These are phyloP conservation scores for Septoria petroselini DNA, from an alignment of 2,329 filamentous ascomycete genomes.

Conservation along the genomic window DNA sequence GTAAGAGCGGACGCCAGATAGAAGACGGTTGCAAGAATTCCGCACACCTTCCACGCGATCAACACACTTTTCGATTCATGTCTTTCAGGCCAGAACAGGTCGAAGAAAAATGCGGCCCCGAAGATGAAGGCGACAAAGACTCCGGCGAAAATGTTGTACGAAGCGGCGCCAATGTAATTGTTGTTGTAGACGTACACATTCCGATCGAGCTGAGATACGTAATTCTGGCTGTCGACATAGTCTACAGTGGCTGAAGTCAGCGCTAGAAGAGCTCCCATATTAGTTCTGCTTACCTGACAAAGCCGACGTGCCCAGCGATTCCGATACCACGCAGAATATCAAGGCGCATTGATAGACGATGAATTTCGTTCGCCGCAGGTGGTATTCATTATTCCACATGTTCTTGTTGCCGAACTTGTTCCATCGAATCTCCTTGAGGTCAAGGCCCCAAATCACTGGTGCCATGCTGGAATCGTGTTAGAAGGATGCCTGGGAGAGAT, in stretches of 20 bases:
- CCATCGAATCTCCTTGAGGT: slow-evolving; percentile 58
- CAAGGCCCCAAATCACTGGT: slow-evolving; percentile 56
- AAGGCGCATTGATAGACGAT: slow-evolving; percentile 59
- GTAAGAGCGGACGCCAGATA: slow-evolving; percentile 50
- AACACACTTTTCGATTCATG: slow-evolving; percentile 50
- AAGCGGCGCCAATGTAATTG: slow-evolving; percentile 54
- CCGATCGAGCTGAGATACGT: slow-evolving; percentile 42
- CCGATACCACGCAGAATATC: slow-evolving; percentile 57
- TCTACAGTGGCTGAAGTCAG: slow-evolving; percentile 37
- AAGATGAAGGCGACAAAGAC: slow-evolving; percentile 58
- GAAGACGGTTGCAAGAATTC: slow-evolving; percentile 49
- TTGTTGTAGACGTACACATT: slow-evolving; percentile 52
- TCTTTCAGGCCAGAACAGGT: slow-evolving; percentile 59
- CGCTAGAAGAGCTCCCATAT: neutral
- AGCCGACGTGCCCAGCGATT: slow-evolving; percentile 56
- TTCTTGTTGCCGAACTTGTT: slow-evolving; percentile 56
- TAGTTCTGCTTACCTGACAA: slow-evolving; percentile 47
- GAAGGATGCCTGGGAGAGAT: neutral
- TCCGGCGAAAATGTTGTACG: slow-evolving; percentile 59
- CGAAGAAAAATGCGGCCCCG: slow-evolving; percentile 60
- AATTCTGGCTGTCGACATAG: slow-evolving; percentile 55
- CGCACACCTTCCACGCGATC: slow-evolving; percentile 54
- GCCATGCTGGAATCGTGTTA: slow-evolving; percentile 26
- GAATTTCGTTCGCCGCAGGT: slow-evolving; percentile 57
- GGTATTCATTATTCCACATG: slow-evolving; percentile 55